phyloP scores from a whole-genome alignment of 192 early-diverging fungal species.

The Allomyces macrogynus region DNA sequence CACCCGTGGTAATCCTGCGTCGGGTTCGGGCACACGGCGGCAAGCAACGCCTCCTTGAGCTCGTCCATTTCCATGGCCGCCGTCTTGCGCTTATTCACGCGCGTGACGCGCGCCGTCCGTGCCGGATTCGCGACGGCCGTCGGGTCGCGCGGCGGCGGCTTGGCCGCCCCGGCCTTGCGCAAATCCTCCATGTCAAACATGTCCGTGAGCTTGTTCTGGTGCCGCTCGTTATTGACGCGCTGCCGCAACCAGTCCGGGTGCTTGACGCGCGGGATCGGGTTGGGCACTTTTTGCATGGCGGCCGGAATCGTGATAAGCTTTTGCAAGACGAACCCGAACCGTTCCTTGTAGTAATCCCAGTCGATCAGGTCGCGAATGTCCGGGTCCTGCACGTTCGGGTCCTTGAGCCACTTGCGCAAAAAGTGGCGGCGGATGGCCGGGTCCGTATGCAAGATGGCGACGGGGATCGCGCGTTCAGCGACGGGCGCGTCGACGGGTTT shows the following conservation, averaged over 20 bases:
- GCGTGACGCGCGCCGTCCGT: conserved; percentile 26
- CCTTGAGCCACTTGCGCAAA: conserved; percentile 81
- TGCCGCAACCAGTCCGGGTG: conserved; percentile 92
- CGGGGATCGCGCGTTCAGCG: conserved; percentile 81
- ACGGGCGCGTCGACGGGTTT: conserved; percentile 68
- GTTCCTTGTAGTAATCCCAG: conserved; percentile 93
- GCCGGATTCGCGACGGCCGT: conserved; percentile 23
- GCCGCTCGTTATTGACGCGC: conserved; percentile 54
- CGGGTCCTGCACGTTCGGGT: conserved; percentile 43
- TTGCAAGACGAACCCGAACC: conserved; percentile 84
- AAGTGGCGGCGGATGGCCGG: conserved; percentile 51
- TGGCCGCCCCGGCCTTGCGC: conserved; percentile 1
- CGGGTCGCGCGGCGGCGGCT: conserved; percentile 14
- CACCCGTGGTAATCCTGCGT: conserved; percentile 46
- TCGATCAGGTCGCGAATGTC: conserved; percentile 86
- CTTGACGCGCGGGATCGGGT: conserved; percentile 76
- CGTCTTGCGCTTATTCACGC: conserved; percentile 6
- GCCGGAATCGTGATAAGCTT: conserved; percentile 97
- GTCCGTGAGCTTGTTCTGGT: conserved; percentile 58
- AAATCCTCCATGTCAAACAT: conserved; percentile 37
- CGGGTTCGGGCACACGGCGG: conserved; percentile 40
- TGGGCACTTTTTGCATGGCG: conserved; percentile 80
- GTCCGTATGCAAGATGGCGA: conserved; percentile 83
- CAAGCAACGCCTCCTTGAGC: conserved; percentile 19
- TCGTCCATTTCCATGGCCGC: conserved; percentile 7